Evolutionary conservation across 78 protist species (phyloP).

Genomic region (Cavenderia fasciculata): DNA sequence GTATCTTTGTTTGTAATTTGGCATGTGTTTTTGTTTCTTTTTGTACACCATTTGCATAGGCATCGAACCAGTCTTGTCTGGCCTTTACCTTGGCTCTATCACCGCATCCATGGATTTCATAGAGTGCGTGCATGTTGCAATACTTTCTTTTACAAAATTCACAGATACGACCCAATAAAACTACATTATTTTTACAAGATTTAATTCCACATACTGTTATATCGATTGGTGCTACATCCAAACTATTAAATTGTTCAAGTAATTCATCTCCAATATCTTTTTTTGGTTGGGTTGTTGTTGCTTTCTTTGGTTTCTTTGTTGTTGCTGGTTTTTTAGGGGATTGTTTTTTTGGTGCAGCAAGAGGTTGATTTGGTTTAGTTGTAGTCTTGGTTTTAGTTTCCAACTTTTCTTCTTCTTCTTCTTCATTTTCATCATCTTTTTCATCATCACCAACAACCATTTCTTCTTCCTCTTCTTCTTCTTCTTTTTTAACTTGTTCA

Average conservation of each 20-base stretch:
- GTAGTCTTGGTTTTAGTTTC: background rate
- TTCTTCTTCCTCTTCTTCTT: background rate
- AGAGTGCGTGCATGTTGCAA: slow-evolving; percentile 59
- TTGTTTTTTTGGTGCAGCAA: slow-evolving; percentile 4
- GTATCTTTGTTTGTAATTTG: slow-evolving; percentile 11
- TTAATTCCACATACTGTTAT: slow-evolving; percentile 60
- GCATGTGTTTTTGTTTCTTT: slow-evolving; percentile 13
- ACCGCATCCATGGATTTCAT: slow-evolving; percentile 85
- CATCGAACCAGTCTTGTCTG: slow-evolving; percentile 76
- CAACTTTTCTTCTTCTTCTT: background rate
- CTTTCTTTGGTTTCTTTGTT: background rate
- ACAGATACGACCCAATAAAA: slow-evolving; percentile 45
- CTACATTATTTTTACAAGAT: slow-evolving; percentile 39
- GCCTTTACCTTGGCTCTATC: slow-evolving; percentile 74
- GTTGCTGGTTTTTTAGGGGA: background rate
- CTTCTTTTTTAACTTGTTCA: background rate
- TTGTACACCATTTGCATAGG: slow-evolving; percentile 28
- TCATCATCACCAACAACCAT: background rate
- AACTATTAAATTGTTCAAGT: slow-evolving; percentile 22
- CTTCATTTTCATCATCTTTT: background rate
- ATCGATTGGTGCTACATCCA: slow-evolving; percentile 23
- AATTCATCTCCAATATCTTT: slow-evolving; percentile 46
- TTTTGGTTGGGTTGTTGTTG: background rate
- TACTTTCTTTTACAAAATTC: slow-evolving; percentile 55
- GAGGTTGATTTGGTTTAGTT: slow-evolving; percentile 1